Evolutionary conservation across 768 basidiomycete species (phyloP), one percentile per base, ranked within the genome.

Genomic region (Hemileccinum impolitum): DNA sequence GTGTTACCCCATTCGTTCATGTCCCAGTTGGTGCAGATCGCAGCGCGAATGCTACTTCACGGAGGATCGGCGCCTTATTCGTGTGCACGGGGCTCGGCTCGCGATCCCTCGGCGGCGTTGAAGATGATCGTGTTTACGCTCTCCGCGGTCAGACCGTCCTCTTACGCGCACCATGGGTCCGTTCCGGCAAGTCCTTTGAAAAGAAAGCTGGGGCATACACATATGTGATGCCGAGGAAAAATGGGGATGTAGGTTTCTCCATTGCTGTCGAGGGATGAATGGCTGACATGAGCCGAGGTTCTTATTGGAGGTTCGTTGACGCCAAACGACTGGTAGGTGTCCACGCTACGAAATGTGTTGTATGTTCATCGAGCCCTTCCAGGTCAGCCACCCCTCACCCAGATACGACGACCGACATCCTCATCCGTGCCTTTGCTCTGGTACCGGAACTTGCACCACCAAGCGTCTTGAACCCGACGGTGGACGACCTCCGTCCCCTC

Each of bases 21-120:
- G 17, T 14, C 19, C 17, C 21, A 7, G 38, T 10, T 19, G 12
- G 36, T 18, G 21, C 19, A 19, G 37, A 23, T 14, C 9, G 12
- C 6, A 36, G 17, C 21, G 21, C 28, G n/a, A 21, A 12, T 39
- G 4, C 17, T 39, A 4, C 3, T 1, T 18, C 15, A 32, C 23
- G 15, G 14, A 32, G 19, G 10, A 23, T 39, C 3, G 32, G 48
- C 23, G 51, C 46, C 36, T 34, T 52, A 6, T 48, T 92, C 8
- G 77, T 84, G 6, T 90, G 87, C 55, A 73, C 23, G 78, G 0
- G 89, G 0, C 63, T 90, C 14, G 78, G 77, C 10, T 75, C 78
- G 5, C 65, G 74, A 1, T 61, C 60, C 3, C 65, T 79, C 1
- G 76, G 76, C 8, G 75, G 75, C 6, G 69, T 79, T 13, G 74